Conservation (phyloP, 768 basidiomycete genomes). For the Pleurotus pulmonarius region DNA sequence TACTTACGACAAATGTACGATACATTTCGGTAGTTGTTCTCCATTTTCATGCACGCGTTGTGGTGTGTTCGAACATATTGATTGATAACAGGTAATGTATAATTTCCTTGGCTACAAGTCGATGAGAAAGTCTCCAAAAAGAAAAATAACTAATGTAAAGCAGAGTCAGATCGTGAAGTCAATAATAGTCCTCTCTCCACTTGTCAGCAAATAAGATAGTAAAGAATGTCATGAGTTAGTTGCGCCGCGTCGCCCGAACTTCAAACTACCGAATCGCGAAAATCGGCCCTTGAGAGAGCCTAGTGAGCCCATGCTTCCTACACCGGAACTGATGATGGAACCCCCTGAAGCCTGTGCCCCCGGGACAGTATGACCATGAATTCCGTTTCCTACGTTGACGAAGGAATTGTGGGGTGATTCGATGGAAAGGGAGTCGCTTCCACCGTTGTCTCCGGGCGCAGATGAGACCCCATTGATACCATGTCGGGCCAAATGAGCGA, state of each 20-base stretch:
- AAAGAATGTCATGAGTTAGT: constrained; percentile 16
- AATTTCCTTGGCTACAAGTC: background rate
- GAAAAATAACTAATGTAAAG: constrained; percentile 7
- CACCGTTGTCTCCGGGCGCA: constrained; percentile 61
- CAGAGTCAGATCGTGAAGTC: constrained; percentile 8
- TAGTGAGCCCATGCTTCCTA: constrained; percentile 54
- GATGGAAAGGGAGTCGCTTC: constrained; percentile 55
- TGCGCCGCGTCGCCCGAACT: constrained; percentile 51
- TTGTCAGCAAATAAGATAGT: constrained; percentile 11
- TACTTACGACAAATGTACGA: background rate
- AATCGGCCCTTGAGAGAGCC: constrained; percentile 71
- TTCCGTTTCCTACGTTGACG: constrained; percentile 62
- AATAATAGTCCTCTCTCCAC: constrained; percentile 11
- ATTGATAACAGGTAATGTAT: background rate
- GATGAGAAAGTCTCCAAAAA: background rate
- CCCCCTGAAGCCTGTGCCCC: constrained; percentile 46
- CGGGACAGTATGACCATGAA: constrained; percentile 33
- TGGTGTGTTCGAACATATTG: background rate
- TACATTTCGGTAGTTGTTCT: background rate
- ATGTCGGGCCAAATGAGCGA: constrained; percentile 78
- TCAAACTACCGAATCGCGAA: constrained; percentile 73
- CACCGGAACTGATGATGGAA: constrained; percentile 60
- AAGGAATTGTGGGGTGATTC: constrained; percentile 75
- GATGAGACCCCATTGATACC: constrained; percentile 82
- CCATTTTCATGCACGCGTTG: background rate